phyloP scores from a whole-genome alignment of 441 rosid genomes.

The Pelargonium fulgidum region DNA sequence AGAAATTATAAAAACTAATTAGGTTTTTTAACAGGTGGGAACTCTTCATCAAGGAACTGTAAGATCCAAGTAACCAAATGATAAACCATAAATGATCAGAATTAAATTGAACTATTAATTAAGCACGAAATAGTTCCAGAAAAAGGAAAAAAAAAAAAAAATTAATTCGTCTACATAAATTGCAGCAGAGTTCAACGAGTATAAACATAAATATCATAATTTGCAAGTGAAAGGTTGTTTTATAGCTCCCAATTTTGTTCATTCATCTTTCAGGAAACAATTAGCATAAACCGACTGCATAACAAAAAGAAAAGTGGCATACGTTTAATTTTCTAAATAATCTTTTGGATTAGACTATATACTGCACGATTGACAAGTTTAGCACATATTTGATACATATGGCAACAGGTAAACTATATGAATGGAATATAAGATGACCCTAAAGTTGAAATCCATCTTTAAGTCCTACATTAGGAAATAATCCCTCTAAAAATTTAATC shows the following conservation, averaged over 20 bases:
- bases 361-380: no score
- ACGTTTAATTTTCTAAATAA: background rate
- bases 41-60: background rate
- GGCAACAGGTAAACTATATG: background rate
- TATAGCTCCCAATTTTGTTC: background rate
- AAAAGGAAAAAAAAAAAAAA: no score
- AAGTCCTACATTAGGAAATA: no score
- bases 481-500: no score
- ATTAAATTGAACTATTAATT: no score
- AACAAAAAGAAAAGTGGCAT: background rate
- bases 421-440: no score
- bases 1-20: background rate
- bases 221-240: no score
- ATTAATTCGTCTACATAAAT: no score
- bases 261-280: background rate
- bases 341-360: background rate
- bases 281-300: background rate
- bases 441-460: no score
- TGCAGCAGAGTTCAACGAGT: background rate
- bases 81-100: background rate
- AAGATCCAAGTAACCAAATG: background rate
- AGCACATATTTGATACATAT: background rate
- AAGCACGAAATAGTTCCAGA: no score
- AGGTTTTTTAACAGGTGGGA: background rate
- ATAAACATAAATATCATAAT: background rate